These are phyloP conservation scores for Liquidambar formosana DNA, from an alignment of 164 flowering plant species.

Conservation along the genomic window DNA sequence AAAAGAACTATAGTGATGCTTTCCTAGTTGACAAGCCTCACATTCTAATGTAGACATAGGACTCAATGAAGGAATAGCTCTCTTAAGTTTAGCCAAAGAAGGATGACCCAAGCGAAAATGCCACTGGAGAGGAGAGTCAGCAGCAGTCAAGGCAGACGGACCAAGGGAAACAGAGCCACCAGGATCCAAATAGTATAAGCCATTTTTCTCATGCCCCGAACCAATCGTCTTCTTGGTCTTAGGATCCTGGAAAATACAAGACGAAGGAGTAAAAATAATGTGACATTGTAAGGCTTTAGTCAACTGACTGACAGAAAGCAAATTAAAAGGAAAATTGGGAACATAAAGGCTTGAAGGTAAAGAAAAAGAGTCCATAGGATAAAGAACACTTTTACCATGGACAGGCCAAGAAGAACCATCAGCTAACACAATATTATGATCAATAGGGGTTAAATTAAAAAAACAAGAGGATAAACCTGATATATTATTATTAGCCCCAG, in stretches of 20 bases:
- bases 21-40: background rate
- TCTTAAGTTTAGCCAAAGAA: background rate
- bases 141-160: background rate
- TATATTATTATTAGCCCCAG: background rate
- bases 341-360: conserved; percentile 2
- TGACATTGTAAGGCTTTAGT: background rate
- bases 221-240: background rate
- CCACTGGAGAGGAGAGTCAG: background rate
- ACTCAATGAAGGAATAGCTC: background rate
- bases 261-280: too few species aligned
- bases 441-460: background rate
- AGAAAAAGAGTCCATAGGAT: background rate
- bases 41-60: background rate
- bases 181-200: background rate
- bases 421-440: background rate
- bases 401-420: background rate
- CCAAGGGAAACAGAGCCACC: too few species aligned
- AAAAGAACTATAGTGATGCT: background rate
- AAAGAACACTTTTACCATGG: background rate
- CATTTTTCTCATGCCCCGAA: background rate
- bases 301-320: background rate
- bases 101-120: background rate
- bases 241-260: background rate
- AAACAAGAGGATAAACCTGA: background rate
- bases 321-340: background rate